phyloP scores from a whole-genome alignment of 768 basidiomycete species.

The Tephrocybe sp. region DNA sequence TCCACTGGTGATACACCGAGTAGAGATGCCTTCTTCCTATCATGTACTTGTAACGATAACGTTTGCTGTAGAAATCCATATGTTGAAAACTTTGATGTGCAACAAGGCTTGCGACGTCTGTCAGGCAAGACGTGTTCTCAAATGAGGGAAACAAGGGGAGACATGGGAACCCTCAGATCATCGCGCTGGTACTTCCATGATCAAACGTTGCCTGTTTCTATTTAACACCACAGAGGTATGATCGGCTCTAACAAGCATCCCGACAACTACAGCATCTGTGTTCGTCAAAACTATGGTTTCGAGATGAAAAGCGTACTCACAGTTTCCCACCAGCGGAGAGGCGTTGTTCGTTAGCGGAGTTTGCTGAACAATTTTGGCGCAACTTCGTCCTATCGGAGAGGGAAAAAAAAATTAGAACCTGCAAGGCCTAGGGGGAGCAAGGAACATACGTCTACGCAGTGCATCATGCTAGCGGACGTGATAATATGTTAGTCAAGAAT shows the following conservation, averaged over 20 bases:
- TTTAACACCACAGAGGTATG: neutral
- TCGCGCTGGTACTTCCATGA: too few relatives aligned
- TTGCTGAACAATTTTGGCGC: constrained; percentile 84
- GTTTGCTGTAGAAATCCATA: neutral
- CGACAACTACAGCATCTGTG: neutral
- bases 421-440: constrained; percentile 26
- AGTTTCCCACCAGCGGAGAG: neutral
- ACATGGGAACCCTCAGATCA: too few relatives aligned
- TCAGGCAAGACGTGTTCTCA: too few relatives aligned
- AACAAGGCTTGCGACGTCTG: too few relatives aligned
- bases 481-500: constrained; percentile 5
- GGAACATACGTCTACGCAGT: constrained; percentile 79
- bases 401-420: constrained; percentile 18
- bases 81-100: too few relatives aligned
- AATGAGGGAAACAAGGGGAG: too few relatives aligned
- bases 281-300: too few relatives aligned
- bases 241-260: neutral
- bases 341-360: constrained; percentile 42
- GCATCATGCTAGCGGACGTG: constrained; percentile 68
- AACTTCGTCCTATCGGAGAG: constrained; percentile 50
- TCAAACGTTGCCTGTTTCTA: constrained; percentile 2
- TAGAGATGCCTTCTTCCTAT: neutral
- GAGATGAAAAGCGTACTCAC: too few relatives aligned
- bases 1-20: constrained; percentile 65
- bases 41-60: neutral